Percentiles rank a stretch among this genome's conserved stretches.
Evolutionary conservation across 2,329 filamentous ascomycete genomes (phyloP).

Genomic region (Trichophyton rubrum): DNA sequence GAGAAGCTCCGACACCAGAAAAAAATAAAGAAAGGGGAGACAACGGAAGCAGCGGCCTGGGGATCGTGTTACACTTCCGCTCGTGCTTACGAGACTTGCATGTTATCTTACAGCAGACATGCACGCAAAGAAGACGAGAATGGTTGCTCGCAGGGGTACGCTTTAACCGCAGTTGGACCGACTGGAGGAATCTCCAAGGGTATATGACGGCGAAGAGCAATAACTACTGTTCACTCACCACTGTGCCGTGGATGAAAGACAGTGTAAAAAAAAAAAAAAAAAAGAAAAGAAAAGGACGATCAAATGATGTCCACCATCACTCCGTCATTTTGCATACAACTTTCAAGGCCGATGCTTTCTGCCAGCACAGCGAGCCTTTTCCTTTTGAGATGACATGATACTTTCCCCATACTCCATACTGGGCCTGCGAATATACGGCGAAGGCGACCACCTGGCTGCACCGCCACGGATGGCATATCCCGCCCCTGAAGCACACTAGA

Average conservation of each 20-base stretch:
- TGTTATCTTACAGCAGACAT: neutral
- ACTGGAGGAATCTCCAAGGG: neutral
- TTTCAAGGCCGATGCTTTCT: neutral
- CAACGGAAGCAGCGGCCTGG: neutral
- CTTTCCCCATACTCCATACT: neutral
- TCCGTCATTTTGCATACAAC: neutral
- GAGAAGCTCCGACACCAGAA: neutral
- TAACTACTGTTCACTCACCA: neutral
- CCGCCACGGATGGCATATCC: neutral
- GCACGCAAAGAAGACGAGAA: no score
- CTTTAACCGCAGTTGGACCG: neutral
- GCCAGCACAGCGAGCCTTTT: neutral
- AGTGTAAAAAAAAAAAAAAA: no score
- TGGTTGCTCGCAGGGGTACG: neutral
- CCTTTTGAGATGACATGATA: neutral
- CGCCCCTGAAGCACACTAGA: constrained; percentile 4
- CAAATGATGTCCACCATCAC: neutral
- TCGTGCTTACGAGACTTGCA: neutral
- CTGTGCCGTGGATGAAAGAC: no score
- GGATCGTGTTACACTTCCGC: neutral
- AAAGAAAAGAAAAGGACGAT: neutral
- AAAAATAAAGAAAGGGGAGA: neutral
- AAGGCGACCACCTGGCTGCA: neutral
- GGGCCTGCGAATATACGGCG: neutral
- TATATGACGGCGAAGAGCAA: neutral